Evolutionary conservation across 2,329 filamentous ascomycete species (phyloP).

Genomic region (Scortechinia acanthostroma): DNA sequence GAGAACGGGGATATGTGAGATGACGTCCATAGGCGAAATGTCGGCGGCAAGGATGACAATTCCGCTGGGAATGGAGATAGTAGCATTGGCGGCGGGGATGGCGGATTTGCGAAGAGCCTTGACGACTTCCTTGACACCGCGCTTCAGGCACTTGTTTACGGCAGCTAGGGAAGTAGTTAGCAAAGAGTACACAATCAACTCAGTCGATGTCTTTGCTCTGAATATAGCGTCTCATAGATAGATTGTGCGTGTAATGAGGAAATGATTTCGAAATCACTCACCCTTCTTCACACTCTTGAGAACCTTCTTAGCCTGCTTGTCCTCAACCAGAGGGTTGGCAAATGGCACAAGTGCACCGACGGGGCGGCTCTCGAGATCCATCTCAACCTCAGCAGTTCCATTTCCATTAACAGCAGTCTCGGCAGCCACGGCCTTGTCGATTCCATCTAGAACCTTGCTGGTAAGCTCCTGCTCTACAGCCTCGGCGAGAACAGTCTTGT

Average conservation of each 20-base stretch:
- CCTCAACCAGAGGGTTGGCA: conserved; percentile 72
- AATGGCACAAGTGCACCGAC: conserved; percentile 71
- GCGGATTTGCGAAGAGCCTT: conserved; percentile 94
- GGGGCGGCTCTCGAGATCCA: conserved; percentile 13
- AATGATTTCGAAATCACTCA: conserved; percentile 19
- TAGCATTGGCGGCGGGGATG: conserved; percentile 55
- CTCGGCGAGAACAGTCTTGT: conserved; percentile 1
- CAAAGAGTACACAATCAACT: too few relatives aligned
- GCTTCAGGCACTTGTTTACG: conserved; percentile 90
- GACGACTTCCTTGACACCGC: conserved; percentile 97
- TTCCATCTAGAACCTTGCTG: conserved; percentile 24
- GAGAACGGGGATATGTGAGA: conserved; percentile 92
- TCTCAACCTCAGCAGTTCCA: conserved; percentile 33
- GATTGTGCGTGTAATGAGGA: conserved; percentile 5
- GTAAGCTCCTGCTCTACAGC: conserved; percentile 26
- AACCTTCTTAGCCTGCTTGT: conserved; percentile 46
- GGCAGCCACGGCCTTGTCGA: conserved; percentile 19
- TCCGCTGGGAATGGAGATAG: conserved; percentile 45
- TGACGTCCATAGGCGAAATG: conserved; percentile 97
- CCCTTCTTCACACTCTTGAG: conserved; percentile 49
- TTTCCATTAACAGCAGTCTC: conserved; percentile 33
- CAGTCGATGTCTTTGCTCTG: too few relatives aligned
- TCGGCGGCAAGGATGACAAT: conserved; percentile 91
- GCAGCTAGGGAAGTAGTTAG: conserved; percentile 52
- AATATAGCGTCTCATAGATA: conserved; percentile 2